Base-by-base conservation (phyloP, 805 yeast species). In the Blastobotrys robertii region DNA sequence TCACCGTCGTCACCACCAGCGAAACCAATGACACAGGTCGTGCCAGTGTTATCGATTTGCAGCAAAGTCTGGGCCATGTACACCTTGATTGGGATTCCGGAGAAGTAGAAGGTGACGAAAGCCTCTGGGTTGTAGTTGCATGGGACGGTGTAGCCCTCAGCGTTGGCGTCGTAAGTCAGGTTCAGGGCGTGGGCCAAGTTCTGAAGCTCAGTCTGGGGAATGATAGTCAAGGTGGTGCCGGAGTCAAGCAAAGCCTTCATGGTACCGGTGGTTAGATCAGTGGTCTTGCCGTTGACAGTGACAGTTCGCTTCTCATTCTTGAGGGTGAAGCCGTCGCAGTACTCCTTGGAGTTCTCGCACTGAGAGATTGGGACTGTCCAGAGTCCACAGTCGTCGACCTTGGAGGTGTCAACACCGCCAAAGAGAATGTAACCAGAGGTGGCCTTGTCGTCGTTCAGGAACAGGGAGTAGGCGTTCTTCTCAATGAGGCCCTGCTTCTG, bases 381-480 rank as follows among this genome's bases (percentile, higher is more conserved):
- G 22, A 52, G 40, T 13, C 45, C 46, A 19, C 25, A 19, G 8
- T 85, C 87, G 0, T 60, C 42, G 57, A 74, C 79, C 19, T 35
- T 35, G 29, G 38, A 16, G n/a, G 14, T 16, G 38, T 35, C 38
- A 14, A 67, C 51, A 13, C 69, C 74, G 12, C 74, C 74, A 47
- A 69, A 69, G 37, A 70, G 55, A 12, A 70, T 45, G 4, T 58
- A 42, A 11, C 74, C 75, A 3, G 52, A 25, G 15, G 37, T 37
- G 10, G 69, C 55, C 22, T 57, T 51, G 4, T 51, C 44, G n/a
- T 58, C 55, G 48, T 67, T 63, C 50, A 73, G 60, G 58, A 65
- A 73, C 44, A 73, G 58, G 25, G 76, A 70, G 58, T 69, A 73
- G 11, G 69, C 65, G 12, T 48, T 53, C 38, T 60, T 57, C 35